Percentiles rank a stretch among this genome's conserved stretches.
Evolutionary conservation across 2,329 filamentous ascomycete species (phyloP).

Genomic region (Scedosporium apiospermum): DNA sequence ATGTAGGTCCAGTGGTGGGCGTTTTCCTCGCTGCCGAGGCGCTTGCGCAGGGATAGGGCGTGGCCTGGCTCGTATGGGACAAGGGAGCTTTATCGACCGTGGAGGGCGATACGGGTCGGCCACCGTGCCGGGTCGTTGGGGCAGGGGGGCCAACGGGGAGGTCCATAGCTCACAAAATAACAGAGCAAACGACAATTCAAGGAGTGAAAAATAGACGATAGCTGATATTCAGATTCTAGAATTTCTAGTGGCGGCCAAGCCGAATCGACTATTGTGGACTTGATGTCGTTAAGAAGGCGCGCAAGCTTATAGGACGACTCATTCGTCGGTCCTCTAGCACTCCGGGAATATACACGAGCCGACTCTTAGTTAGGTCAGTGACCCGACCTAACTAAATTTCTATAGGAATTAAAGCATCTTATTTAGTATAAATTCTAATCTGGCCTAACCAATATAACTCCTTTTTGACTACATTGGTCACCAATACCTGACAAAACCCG

Average conservation of each 20-base stretch:
- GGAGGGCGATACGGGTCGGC: slow-evolving; percentile 14
- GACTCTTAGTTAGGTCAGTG: too few species aligned
- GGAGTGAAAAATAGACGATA: background rate
- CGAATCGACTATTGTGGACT: too few species aligned
- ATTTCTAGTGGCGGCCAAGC: background rate
- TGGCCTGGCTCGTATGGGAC: slow-evolving; percentile 18
- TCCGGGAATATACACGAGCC: too few species aligned
- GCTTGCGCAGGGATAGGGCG: slow-evolving; percentile 17
- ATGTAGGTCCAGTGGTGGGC: slow-evolving; percentile 24
- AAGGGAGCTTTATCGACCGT: slow-evolving; percentile 21
- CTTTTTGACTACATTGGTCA: too few species aligned
- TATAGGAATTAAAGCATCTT: too few species aligned
- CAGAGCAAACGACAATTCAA: background rate
- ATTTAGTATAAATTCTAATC: too few species aligned
- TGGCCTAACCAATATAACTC: too few species aligned
- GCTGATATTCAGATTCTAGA: background rate
- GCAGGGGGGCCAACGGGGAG: slow-evolving; percentile 12
- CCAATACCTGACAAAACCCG: too few species aligned
- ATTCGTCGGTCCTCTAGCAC: too few species aligned
- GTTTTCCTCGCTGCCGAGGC: slow-evolving; percentile 23
- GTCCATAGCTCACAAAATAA: background rate
- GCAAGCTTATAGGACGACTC: too few species aligned
- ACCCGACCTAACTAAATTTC: too few species aligned
- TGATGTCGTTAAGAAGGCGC: too few species aligned
- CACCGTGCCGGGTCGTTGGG: slow-evolving; percentile 9